Evolutionary conservation across 108 stramenopile species (phyloP), one percentile per base, ranked within the genome.

Genomic region (Epithemia pelagica): DNA sequence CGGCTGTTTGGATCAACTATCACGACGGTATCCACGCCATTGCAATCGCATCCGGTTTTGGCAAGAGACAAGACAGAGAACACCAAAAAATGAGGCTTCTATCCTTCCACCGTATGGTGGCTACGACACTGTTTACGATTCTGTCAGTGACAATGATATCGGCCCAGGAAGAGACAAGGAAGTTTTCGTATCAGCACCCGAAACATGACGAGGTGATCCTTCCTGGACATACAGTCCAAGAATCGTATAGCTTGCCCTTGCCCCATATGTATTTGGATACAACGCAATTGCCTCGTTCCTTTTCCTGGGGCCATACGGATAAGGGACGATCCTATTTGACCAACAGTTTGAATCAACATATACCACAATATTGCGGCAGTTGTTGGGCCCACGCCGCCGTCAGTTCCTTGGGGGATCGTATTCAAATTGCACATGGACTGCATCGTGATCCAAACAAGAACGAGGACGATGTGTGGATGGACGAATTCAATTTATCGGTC

Each of bases 381-480:
- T 98, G 97, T 77, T 98, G 97, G 97, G 95, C 95, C 5, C 94
- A 96, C 61, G 92, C 83, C 26, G 77, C 94, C 32, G 28, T 95
- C 27, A 81, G 78, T 28, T 67, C 83, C 58, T 79, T 97, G 28
- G 86, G 81, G 10, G 96, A 97, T 78, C 88, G 96, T 28, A 90
- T 97, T 78, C 91, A 92, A 64, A 97, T 97, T 74, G 90, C 91
- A 0, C 71, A 89, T 28, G 32, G 26, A 51, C 21, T 8, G 70
- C 65, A 21, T 32, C 30, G 20, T 8, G 30, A 33, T 32, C 24
- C 21, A 3, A 46, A 46, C 37, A 15, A 46, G 10, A 30, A 59
- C 8, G 78, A 75, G 26, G 56, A 7, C 18, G 56, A 19, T 58
- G 26, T 58, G 15, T 5, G 5, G 22, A 25, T 28, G 19, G 74